These are phyloP conservation scores for Ganoderma lingzhi DNA, from an alignment of 1,284 basidiomycete species.

Conservation along the genomic window DNA sequence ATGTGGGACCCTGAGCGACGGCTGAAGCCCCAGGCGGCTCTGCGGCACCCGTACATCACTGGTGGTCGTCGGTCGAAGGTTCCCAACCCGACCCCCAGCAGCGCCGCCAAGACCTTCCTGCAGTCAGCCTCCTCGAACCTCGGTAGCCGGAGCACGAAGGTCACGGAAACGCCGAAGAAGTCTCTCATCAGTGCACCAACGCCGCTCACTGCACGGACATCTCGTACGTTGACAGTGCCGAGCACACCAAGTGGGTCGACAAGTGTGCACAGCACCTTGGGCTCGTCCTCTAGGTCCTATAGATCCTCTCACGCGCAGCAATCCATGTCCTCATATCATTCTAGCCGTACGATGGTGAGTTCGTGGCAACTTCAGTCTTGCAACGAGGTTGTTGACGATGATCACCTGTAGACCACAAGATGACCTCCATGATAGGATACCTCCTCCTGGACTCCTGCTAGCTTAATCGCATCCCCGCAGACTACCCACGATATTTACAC, in stretches of 20 bases:
- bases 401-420: constrained; percentile 35
- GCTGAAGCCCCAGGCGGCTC: constrained; percentile 92
- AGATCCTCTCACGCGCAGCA: constrained; percentile 48
- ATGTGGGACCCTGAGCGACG: constrained; percentile 98
- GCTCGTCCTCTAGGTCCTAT: constrained; percentile 49
- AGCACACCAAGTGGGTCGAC: constrained; percentile 64
- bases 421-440: constrained; percentile 35
- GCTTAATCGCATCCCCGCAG: constrained; percentile 32
- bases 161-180: constrained; percentile 84
- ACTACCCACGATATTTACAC: constrained; percentile 35
- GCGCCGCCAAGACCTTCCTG: constrained; percentile 57
- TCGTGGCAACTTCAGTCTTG: not conserved
- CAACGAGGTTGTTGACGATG: constrained; percentile 3
- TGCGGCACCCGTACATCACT: constrained; percentile 91
- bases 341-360: constrained; percentile 51
- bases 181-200: constrained; percentile 87
- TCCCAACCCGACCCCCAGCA: constrained; percentile 49
- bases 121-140: constrained; percentile 51
- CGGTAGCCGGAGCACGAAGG: constrained; percentile 53
- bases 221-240: constrained; percentile 61
- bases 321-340: constrained; percentile 49
- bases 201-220: constrained; percentile 77
- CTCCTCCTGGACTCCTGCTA: constrained; percentile 35
- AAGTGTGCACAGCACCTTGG: constrained; percentile 43
- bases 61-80: constrained; percentile 65